These are phyloP conservation scores for Isoetes taiwanensis DNA, from an alignment of 75 land plant genomes.

Conservation along the genomic window DNA sequence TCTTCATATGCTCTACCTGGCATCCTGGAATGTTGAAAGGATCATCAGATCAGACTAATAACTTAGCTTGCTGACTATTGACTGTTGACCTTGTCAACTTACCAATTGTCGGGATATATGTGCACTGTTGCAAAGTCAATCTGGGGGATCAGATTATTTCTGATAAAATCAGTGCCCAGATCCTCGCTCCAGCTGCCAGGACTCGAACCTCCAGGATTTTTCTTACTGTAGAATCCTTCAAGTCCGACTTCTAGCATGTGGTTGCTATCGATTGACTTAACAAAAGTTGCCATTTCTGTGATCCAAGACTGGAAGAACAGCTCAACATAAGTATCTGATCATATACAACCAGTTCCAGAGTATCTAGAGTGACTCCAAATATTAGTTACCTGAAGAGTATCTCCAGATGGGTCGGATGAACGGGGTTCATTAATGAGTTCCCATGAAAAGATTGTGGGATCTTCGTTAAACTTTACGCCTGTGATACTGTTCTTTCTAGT, in stretches of 20 bases:
- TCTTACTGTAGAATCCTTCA: neutral
- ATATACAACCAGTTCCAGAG: neutral
- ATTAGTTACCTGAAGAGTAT: neutral
- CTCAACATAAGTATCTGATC: neutral
- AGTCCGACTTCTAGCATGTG: neutral
- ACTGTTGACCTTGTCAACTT: too few relatives aligned
- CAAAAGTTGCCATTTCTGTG: neutral
- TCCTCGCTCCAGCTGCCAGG: neutral
- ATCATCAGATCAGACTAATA: neutral
- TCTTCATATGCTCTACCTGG: neutral
- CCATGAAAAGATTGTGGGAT: constrained; percentile 6
- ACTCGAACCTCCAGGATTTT: neutral
- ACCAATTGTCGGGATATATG: neutral
- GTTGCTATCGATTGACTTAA: neutral
- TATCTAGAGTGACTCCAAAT: neutral
- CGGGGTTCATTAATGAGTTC: constrained; percentile 4
- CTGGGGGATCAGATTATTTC: neutral
- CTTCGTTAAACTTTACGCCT: neutral
- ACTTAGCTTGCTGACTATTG: neutral
- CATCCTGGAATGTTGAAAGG: neutral
- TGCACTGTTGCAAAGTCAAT: constrained; percentile 4
- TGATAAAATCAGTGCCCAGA: neutral
- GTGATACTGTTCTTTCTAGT: neutral
- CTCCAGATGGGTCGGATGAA: neutral
- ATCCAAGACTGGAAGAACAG: neutral